Evolutionary conservation across 345 rosid genomes (phyloP).

Genomic region (Streptanthus diversifolius): DNA sequence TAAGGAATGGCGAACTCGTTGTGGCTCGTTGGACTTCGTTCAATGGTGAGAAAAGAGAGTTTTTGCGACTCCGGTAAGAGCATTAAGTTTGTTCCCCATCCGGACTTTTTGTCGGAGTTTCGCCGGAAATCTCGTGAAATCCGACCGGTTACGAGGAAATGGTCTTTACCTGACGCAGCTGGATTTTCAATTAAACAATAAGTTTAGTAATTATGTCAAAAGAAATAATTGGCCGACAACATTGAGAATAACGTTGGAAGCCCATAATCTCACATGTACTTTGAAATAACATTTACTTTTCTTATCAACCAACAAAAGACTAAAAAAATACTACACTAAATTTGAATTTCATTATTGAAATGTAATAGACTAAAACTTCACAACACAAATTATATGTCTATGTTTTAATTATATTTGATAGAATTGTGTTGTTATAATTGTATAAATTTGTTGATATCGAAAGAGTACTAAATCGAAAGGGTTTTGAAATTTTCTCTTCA

Average conservation of each 20-base stretch:
- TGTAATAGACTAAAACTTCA: not conserved
- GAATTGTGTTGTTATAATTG: too few relatives aligned
- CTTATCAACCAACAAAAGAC: not conserved
- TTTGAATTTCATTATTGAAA: not conserved
- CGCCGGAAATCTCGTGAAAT: slow-evolving; percentile 54
- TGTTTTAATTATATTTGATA: too few relatives aligned
- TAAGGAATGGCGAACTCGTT: slow-evolving; percentile 61
- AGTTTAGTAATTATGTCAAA: not conserved
- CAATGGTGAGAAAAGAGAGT: slow-evolving; percentile 52
- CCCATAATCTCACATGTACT: not conserved
- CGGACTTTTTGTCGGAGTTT: not conserved
- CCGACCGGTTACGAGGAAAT: slow-evolving; percentile 58
- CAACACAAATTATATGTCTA: too few relatives aligned
- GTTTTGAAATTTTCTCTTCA: not conserved
- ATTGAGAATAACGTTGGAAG: not conserved
- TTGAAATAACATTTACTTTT: not conserved
- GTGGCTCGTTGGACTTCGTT: slow-evolving; percentile 36
- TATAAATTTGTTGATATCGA: not conserved
- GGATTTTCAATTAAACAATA: not conserved
- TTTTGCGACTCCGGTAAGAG: slow-evolving; percentile 43
- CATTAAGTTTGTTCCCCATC: slow-evolving; percentile 56
- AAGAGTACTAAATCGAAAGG: not conserved
- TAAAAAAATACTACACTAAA: not conserved
- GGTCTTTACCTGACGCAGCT: slow-evolving; percentile 52
- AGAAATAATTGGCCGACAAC: not conserved